A percentile compares a stretch with the other conserved stretches of the same genome.
These are phyloP conservation scores for Talaromyces wortmannii DNA, from an alignment of 495 filamentous ascomycete genomes.

Conservation along the genomic window DNA sequence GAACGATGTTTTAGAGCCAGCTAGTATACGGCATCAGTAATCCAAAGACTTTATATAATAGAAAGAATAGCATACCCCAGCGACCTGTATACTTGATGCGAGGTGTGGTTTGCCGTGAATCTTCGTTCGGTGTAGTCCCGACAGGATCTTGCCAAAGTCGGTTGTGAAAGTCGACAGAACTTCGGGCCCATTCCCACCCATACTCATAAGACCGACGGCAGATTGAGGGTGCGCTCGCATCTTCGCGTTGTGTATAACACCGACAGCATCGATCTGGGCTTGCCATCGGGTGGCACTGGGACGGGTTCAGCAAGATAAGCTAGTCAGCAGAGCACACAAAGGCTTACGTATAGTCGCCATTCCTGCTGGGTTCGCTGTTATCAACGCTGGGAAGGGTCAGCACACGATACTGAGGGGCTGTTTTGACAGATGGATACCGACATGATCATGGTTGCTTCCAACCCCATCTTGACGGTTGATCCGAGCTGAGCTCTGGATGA, in stretches of 20 bases:
- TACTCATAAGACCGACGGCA: constrained; percentile 95
- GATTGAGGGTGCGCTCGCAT: constrained; percentile 93
- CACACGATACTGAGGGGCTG: neutral
- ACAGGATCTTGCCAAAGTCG: constrained; percentile 90
- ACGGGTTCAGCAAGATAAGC: neutral
- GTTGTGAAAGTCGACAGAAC: constrained; percentile 92
- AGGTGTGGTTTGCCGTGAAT: constrained; percentile 83
- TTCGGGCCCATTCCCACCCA: constrained; percentile 95
- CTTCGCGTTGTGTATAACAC: constrained; percentile 89
- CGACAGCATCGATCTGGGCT: constrained; percentile 90
- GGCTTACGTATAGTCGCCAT: constrained; percentile 76
- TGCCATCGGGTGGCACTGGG: constrained; percentile 83
- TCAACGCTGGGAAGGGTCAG: constrained; percentile 60
- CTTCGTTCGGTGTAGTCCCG: constrained; percentile 90
- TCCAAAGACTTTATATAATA: neutral
- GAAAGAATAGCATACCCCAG: constrained; percentile 57
- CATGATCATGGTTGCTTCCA: constrained; percentile 74
- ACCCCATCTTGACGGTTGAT: constrained; percentile 49
- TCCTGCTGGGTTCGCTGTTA: constrained; percentile 96
- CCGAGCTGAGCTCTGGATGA: constrained; percentile 3
- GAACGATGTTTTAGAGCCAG: constrained; percentile 97
- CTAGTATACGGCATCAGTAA: constrained; percentile 32
- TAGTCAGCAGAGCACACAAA: neutral
- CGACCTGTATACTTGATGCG: constrained; percentile 88
- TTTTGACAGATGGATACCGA: constrained; percentile 22